These are phyloP conservation scores for Ogataea henricii DNA, from an alignment of 805 yeast species.

Conservation along the genomic window DNA sequence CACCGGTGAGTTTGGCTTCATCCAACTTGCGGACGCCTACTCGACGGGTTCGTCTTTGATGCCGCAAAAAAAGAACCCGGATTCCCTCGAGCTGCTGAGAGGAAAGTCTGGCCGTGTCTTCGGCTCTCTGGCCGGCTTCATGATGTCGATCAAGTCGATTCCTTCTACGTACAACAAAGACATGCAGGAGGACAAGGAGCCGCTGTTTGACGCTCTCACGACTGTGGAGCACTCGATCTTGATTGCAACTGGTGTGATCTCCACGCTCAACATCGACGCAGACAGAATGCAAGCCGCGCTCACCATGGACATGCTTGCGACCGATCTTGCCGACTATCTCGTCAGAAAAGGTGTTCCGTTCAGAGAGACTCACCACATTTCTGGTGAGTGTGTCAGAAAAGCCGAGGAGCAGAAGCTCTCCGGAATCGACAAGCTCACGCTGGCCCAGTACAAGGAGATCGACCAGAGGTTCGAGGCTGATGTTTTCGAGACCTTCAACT, in stretches of 20 bases:
- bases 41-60: slow-evolving; percentile 97
- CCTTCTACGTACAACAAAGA: slow-evolving; percentile 98
- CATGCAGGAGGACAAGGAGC: slow-evolving; percentile 98
- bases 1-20: slow-evolving; percentile 95
- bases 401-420: slow-evolving; percentile 78
- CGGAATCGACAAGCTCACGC: slow-evolving; percentile 83
- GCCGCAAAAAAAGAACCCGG: slow-evolving; percentile 99
- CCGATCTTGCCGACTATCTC: slow-evolving; percentile 95
- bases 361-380: slow-evolving; percentile 98
- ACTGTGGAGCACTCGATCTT: slow-evolving; percentile 93
- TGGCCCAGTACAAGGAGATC: slow-evolving; percentile 76
- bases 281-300: slow-evolving; percentile 83
- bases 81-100: slow-evolving; percentile 88
- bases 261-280: slow-evolving; percentile 74
- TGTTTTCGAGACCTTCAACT: slow-evolving; percentile 83
- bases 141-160: slow-evolving; percentile 95
- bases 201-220: slow-evolving; percentile 86
- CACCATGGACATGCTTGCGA: slow-evolving; percentile 99
- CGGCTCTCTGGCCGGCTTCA: slow-evolving; percentile 91
- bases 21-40: slow-evolving; percentile 93
- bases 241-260: slow-evolving; percentile 94
- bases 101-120: slow-evolving; percentile 98
- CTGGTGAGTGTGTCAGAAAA: slow-evolving; percentile 92
- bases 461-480: slow-evolving; percentile 81
- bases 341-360: slow-evolving; percentile 98